Conservation (phyloP, 1,284 basidiomycete species). For the Sparassis latifolia region DNA sequence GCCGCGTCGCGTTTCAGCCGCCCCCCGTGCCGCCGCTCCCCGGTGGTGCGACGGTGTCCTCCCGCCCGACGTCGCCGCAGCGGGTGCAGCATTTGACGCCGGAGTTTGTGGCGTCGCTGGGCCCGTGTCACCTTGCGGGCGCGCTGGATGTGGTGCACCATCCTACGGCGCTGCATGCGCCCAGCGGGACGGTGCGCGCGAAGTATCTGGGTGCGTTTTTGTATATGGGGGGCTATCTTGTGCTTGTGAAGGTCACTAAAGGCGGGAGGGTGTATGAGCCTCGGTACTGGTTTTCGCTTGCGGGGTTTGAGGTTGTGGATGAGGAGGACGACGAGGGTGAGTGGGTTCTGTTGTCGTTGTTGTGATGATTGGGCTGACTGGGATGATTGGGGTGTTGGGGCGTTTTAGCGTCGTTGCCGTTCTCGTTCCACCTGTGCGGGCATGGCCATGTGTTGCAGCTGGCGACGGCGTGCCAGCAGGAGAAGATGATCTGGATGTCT, state of each 20-base stretch:
- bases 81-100: conserved; percentile 27
- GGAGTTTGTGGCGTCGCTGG: conserved; percentile 63
- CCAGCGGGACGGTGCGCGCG: conserved; percentile 43
- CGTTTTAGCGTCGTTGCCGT: conserved; percentile 62
- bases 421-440: conserved; percentile 70
- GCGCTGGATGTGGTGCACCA: conserved; percentile 80
- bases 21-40: conserved; percentile 7
- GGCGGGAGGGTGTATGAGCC: conserved; percentile 73
- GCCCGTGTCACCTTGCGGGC: conserved; percentile 71
- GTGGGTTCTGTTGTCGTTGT: conserved; percentile 16
- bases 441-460: conserved; percentile 75
- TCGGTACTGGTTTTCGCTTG: conserved; percentile 79
- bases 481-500: conserved; percentile 80
- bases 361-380: not conserved
- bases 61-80: conserved; percentile 5
- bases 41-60: conserved; percentile 4
- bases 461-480: conserved; percentile 72
- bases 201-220: conserved; percentile 88
- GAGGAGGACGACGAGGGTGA: conserved; percentile 62
- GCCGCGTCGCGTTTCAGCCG: conserved; percentile 41
- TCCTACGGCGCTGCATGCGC: conserved; percentile 10
- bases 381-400: not conserved
- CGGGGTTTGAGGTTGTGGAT: conserved; percentile 67
- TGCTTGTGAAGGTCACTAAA: conserved; percentile 82
- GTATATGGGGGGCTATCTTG: conserved; percentile 78